These are phyloP conservation scores for Chlorociboria aeruginascens DNA, from an alignment of 495 filamentous ascomycete genomes.

Conservation along the genomic window DNA sequence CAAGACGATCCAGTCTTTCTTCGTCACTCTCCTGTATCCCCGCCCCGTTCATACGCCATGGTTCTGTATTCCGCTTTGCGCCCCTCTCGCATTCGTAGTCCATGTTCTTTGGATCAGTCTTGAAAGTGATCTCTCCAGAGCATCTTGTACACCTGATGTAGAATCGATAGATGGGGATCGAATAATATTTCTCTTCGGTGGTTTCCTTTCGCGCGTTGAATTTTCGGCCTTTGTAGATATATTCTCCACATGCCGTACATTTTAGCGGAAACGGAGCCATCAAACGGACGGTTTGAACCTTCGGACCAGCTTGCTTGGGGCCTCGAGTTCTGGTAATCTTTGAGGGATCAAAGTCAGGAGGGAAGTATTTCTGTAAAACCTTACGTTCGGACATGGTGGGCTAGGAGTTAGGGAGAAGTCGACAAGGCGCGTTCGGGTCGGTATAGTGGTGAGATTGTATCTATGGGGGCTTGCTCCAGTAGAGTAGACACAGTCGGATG, in stretches of 20 bases:
- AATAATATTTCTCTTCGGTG: slow-evolving; percentile 81
- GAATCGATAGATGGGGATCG: slow-evolving; percentile 84
- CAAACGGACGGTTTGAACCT: slow-evolving; percentile 80
- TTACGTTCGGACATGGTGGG: slow-evolving; percentile 84
- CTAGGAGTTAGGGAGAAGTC: neutral
- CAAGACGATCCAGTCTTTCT: slow-evolving; percentile 72
- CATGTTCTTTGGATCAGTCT: slow-evolving; percentile 89
- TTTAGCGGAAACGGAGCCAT: slow-evolving; percentile 97
- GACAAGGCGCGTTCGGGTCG: neutral
- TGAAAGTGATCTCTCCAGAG: slow-evolving; percentile 81
- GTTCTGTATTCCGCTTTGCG: slow-evolving; percentile 86
- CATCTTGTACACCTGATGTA: slow-evolving; percentile 94
- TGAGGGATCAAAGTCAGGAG: slow-evolving; percentile 92
- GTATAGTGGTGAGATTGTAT: neutral
- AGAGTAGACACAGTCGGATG: too few relatives aligned
- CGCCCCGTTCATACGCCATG: slow-evolving; percentile 60
- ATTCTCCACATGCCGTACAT: slow-evolving; percentile 84
- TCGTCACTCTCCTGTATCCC: slow-evolving; percentile 70
- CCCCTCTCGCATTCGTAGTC: slow-evolving; percentile 83
- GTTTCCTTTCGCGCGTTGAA: slow-evolving; percentile 97
- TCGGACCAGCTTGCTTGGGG: slow-evolving; percentile 63
- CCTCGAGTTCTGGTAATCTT: slow-evolving; percentile 58
- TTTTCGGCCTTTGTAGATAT: slow-evolving; percentile 92
- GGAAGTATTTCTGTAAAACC: slow-evolving; percentile 78
- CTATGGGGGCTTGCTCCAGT: neutral